Base-by-base conservation (phyloP, 2,329 filamentous ascomycete species). In the Onygenales sp. region DNA sequence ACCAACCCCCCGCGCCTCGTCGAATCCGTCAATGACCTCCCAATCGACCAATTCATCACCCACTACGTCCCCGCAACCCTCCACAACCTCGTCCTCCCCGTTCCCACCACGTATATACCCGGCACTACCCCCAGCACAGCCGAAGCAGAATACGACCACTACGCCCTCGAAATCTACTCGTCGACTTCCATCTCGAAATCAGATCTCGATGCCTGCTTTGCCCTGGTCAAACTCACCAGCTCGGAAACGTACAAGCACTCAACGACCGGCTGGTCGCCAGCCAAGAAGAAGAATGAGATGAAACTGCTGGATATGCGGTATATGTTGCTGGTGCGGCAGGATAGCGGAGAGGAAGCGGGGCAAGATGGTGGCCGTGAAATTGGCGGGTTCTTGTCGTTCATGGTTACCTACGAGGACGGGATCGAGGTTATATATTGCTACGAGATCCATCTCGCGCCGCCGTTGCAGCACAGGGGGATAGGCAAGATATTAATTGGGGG, bases 341-440 rank as follows among this genome's bases (percentile, higher is more conserved):
- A 31, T 9, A 4, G 11, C 13, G 7, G 27, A 14, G 14, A 10
- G 7, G 11, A 27, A 32, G 11, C 9, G 10, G 5, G 3, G 31
- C 2, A 39, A 41, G 13, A 14, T n/a, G 39, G 44, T 17, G 27
- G 43, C 17, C 35, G 21, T 11, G 41, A 43, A 5, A 52, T 66
- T 38, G 59, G 57, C 2, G 75, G 71, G 1, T 77, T 81, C 59
- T 60, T 78, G 13, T 80, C 77, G 4, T 80, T 80, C 63, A 78
- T 80, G 76, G 65, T 80, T 55, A 79, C 76, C n/a, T 73, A 78
- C 52, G 79, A 81, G 58, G 78, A 80, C 52, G 70, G 69, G 4
- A 65, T 74, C 17, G 73, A 79, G 10, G 81, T 84, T 5, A 56
- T 82, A n/a, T 85, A 84, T 63, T 76, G 82, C 59, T 85, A 84